Evolutionary conservation across 1,139 yeast genomes (phyloP).

Genomic region (Debaryomyces udenii): DNA sequence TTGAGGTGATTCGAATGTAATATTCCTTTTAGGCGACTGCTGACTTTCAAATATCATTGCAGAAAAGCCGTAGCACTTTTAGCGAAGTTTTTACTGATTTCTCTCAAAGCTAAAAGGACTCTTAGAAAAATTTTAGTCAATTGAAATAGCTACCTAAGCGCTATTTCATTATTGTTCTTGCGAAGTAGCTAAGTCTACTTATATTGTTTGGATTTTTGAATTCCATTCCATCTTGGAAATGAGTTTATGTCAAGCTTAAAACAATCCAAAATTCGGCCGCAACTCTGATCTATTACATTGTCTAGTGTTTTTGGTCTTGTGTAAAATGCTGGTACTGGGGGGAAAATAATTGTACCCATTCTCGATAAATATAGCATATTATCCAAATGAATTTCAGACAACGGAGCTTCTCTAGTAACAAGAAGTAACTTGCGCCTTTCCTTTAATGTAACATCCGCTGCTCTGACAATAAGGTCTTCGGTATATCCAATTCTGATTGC

Average conservation of each 20-base stretch:
- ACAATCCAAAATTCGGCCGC: conserved; percentile 20
- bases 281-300: conserved; percentile 20
- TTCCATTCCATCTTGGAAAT: conserved; percentile 22
- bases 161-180: no score
- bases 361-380: conserved; percentile 20
- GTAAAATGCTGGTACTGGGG: conserved; percentile 25
- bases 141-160: no score
- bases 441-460: conserved; percentile 25
- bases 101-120: no score
- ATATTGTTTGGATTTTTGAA: no score
- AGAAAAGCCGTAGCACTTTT: no score
- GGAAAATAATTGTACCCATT: conserved; percentile 20
- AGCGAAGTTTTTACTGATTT: no score
- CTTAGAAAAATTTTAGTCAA: no score
- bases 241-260: conserved; percentile 18
- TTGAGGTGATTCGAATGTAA: no score
- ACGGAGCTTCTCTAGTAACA: conserved; percentile 23
- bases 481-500: conserved; percentile 23
- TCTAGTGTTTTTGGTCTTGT: conserved; percentile 20
- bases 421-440: conserved; percentile 20
- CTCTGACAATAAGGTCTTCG: conserved; percentile 22
- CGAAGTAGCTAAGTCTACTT: no score
- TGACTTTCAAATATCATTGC: no score
- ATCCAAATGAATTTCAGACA: conserved; percentile 22
- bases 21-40: no score